Evolutionary conservation across 2,329 filamentous ascomycete species (phyloP), one percentile per base, ranked within the genome.

Genomic region (Venturia aucupariae): DNA sequence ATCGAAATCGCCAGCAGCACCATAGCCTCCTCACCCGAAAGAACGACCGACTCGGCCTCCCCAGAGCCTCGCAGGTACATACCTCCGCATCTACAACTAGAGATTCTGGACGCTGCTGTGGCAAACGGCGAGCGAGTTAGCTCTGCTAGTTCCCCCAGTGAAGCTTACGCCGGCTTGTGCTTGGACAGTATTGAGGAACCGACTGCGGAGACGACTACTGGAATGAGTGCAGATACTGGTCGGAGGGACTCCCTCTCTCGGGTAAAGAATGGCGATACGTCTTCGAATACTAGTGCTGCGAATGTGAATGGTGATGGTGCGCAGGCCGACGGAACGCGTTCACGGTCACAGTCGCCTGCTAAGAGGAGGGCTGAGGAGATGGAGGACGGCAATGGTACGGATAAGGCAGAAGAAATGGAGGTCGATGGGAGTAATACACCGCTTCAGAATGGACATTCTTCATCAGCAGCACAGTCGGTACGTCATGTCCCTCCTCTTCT

Each of bases 361-460:
- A 85, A 85, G 72, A 77, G 82, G 67, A 78, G 76, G 63, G 81
- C 82, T 51, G 79, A 80, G 41, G 80, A 81, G 66, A 82, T 84
- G 81, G 81, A 83, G 67, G 78, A 72, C 42, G 71, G 71, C 60
- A 71, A 73, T 35, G 39, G 39, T 67, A 55, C 70, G 70, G 65
- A 68, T 71, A 55, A 67, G 66, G 22, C 19, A 39, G 22, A 42
- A 57, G 24, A 55, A 30, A 54, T 42, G 54, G 35, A 65, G 32
- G 22, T 35, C 8, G 24, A 42, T 30, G 42, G 24, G n/a, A 46
- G n/a, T 19, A 27, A 3, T 42, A 60, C 24, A 39, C n/a, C 46
- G 3, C 44, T 55, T 17, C 51, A 35, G 51, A 32, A 55, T 35
- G 27, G 24, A 2, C 30, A 44, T 15, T 48, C n/a, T 44, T 27